Base-by-base conservation (phyloP, 495 filamentous ascomycete genomes). In the Corynascus novoguineensis region DNA sequence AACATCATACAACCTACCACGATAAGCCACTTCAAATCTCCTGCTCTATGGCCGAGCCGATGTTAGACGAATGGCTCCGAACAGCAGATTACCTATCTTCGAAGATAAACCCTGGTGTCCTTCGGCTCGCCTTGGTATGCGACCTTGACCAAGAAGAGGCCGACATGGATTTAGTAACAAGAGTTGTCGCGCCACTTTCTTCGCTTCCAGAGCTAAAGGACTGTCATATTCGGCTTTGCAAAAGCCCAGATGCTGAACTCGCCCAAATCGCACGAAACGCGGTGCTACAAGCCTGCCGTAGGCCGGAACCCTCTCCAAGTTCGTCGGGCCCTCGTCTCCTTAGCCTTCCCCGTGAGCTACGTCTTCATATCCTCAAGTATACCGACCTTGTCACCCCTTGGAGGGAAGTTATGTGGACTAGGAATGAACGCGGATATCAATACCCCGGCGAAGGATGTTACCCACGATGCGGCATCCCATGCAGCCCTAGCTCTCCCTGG, bases 371-470 rank as follows among this genome's bases (percentile, higher is more conserved):
- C 9, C 45, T 48, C 15, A 28, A 48, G 32, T 48, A 48, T 21
- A 48, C 45, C 22, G 31, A 48, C 45, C 45, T 48, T 31, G 27
- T 48, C 27, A 32, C 45, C 27, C 45, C 45, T 19, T 32, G 45
- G 48, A 50, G 17, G 31, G 31, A 38, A n/a, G 48, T 50, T 25
- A 48, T 48, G 45, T 48, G 45, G 45, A 48, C 27, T 3, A 48
- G 28, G 8, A 7, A 19, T n/a, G 1, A 21, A 21, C 45, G 27
- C 15, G 27, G 27, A 5, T 48, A 46, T 46, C 24, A 28, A 46
- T n/a, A 46, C 25, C 24, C 42, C 42, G 24, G 4, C 42, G 42
- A 28, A 17, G 25, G 25, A 28, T 32, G 45, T 32, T 31, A 28
- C 28, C 21, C 40, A 11, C 19, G 5, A 21, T 7, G 14, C 40